phyloP scores from a whole-genome alignment of 2,329 filamentous ascomycete species.

The Huntiella decipiens region DNA sequence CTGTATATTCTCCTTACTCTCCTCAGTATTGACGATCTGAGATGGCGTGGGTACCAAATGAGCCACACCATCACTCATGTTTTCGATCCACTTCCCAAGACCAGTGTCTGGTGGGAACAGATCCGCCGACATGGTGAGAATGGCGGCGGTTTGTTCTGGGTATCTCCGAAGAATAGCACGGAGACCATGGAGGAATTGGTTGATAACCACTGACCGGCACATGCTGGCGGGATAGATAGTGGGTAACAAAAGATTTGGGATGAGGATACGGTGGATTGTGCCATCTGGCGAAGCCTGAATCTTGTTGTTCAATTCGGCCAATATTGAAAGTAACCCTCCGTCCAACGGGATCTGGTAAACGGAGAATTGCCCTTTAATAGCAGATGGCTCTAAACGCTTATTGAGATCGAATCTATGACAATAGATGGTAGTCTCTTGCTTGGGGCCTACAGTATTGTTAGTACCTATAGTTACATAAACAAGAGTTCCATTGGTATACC shows the following conservation, averaged over 20 bases:
- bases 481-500: neutral
- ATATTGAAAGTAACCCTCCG: constrained; percentile 28
- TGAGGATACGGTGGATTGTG: constrained; percentile 57
- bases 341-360: constrained; percentile 16
- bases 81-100: constrained; percentile 69
- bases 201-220: constrained; percentile 49
- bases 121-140: constrained; percentile 61
- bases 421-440: constrained; percentile 21
- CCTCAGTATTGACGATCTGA: constrained; percentile 7
- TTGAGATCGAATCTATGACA: constrained; percentile 58
- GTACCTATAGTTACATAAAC: neutral
- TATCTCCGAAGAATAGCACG: constrained; percentile 55
- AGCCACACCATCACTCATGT: constrained; percentile 66
- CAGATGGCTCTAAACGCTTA: constrained; percentile 35
- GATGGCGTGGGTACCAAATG: constrained; percentile 35
- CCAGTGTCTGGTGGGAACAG: constrained; percentile 61
- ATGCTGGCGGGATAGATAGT: constrained; percentile 55
- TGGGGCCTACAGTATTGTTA: neutral
- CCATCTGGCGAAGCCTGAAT: constrained; percentile 38
- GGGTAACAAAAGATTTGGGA: constrained; percentile 79
- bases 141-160: constrained; percentile 43
- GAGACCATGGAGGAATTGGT: constrained; percentile 67
- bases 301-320: constrained; percentile 36
- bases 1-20: constrained; percentile 21
- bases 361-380: constrained; percentile 30